These are phyloP conservation scores for Cladosporium colombiae DNA, from an alignment of 2,329 filamentous ascomycete species.

Conservation along the genomic window DNA sequence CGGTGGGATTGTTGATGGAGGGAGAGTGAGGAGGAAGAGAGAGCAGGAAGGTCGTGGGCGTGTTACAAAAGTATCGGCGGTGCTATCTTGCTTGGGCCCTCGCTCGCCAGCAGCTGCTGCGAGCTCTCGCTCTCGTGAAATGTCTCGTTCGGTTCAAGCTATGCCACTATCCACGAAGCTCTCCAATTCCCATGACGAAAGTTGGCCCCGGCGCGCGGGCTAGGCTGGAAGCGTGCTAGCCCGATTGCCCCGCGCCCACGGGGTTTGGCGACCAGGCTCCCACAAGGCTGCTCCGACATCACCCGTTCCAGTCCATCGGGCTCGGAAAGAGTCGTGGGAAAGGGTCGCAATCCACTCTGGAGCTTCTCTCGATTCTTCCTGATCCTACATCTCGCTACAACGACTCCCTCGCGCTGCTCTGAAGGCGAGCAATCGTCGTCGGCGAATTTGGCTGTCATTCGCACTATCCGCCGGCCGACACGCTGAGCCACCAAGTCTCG, in stretches of 20 bases:
- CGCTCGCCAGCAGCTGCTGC: neutral
- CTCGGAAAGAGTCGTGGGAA: constrained; percentile 15
- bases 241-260: constrained; percentile 7
- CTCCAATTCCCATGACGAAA: constrained; percentile 16
- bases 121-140: neutral
- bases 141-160: constrained; percentile 18
- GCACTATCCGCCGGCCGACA: neutral
- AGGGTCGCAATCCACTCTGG: constrained; percentile 7
- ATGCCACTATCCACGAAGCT: constrained; percentile 1
- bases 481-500: constrained; percentile 15
- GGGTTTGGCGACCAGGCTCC: constrained; percentile 1
- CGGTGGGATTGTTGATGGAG: neutral
- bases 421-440: neutral
- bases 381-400: neutral
- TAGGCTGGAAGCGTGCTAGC: neutral
- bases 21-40: neutral
- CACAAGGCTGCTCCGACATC: constrained; percentile 10
- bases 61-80: neutral
- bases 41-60: neutral
- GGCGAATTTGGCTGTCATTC: neutral
- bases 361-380: neutral
- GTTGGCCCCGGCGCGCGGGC: neutral
- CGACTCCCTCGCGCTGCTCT: neutral
- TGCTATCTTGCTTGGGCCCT: neutral
- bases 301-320: neutral